Conservation (phyloP, 306 rosid species). For the Astragalus glycyphyllos region DNA sequence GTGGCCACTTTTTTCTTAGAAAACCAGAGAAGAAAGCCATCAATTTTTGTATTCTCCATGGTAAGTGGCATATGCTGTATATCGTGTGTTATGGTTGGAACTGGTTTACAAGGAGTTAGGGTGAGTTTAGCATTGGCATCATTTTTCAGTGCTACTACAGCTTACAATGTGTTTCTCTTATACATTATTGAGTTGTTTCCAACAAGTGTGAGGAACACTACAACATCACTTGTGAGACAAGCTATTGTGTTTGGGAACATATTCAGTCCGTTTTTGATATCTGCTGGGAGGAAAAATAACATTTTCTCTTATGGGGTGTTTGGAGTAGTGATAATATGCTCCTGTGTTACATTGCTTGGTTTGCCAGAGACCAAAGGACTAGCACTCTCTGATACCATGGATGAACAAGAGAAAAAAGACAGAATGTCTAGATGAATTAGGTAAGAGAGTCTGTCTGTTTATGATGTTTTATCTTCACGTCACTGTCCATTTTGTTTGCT, state of each 20-base stretch:
- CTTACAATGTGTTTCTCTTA: slow-evolving; percentile 46
- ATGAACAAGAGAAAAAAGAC: slow-evolving; percentile 42
- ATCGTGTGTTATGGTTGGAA: slow-evolving; percentile 10
- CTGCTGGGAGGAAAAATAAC: slow-evolving; percentile 45
- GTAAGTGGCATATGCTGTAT: slow-evolving; percentile 44
- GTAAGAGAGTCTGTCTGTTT: background rate
- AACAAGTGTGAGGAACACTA: slow-evolving; percentile 58
- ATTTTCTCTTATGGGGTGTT: slow-evolving; percentile 42
- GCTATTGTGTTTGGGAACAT: slow-evolving; percentile 42
- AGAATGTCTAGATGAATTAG: background rate
- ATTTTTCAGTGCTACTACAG: slow-evolving; percentile 43
- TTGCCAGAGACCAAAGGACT: slow-evolving; percentile 45
- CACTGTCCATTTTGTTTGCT: background rate
- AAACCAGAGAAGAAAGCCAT: slow-evolving; percentile 20
- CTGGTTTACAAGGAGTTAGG: background rate
- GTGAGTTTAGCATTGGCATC: slow-evolving; percentile 48
- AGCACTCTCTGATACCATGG: slow-evolving; percentile 51
- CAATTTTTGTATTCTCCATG: slow-evolving; percentile 16
- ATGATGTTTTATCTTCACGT: background rate
- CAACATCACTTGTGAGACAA: slow-evolving; percentile 51
- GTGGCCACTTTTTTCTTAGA: slow-evolving; percentile 36
- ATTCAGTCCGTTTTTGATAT: slow-evolving; percentile 35
- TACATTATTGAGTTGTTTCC: slow-evolving; percentile 56
- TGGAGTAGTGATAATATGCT: slow-evolving; percentile 37
- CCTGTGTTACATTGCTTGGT: slow-evolving; percentile 19